Percentiles rank a stretch among this genome's conserved stretches.
phyloP scores from a whole-genome alignment of 1,139 yeast genomes.

The Saccharomycopsis crataegensis region DNA sequence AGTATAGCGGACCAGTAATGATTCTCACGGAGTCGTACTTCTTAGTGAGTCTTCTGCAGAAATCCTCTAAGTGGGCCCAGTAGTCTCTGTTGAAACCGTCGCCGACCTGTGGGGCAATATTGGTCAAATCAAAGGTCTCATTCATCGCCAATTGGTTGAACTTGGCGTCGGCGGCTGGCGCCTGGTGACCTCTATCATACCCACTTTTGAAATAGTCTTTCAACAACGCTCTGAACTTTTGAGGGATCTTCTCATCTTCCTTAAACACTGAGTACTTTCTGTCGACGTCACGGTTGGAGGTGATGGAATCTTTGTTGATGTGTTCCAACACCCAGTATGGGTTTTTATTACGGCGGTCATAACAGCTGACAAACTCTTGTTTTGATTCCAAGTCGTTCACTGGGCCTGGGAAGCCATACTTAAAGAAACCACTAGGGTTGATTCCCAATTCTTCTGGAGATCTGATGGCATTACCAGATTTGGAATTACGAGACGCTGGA shows the following conservation, averaged over 20 bases:
- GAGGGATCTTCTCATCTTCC: conserved; percentile 85
- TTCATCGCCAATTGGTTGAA: conserved; percentile 88
- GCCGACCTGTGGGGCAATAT: conserved; percentile 96
- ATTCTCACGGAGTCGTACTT: conserved; percentile 69
- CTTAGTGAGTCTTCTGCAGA: conserved; percentile 66
- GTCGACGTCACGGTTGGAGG: conserved; percentile 43
- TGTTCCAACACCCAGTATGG: conserved; percentile 96
- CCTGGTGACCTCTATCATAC: conserved; percentile 94
- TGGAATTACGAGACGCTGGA: neutral
- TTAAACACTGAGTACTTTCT: conserved; percentile 74
- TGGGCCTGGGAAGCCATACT: conserved; percentile 94
- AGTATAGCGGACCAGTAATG: conserved; percentile 88
- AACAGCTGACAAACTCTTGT: conserved; percentile 76
- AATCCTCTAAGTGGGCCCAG: conserved; percentile 96
- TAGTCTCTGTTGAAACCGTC: conserved; percentile 95
- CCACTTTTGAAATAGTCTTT: conserved; percentile 92
- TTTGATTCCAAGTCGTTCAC: conserved; percentile 72
- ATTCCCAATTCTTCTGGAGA: conserved; percentile 26
- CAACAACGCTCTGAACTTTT: conserved; percentile 62
- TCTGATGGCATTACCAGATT: neutral
- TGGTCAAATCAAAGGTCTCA: conserved; percentile 82
- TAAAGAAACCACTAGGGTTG: conserved; percentile 70
- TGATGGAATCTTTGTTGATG: conserved; percentile 66
- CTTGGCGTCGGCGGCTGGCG: conserved; percentile 97
- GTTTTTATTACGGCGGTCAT: conserved; percentile 75